Base-by-base conservation (phyloP, 805 yeast genomes). In the Candida krabiensis region DNA sequence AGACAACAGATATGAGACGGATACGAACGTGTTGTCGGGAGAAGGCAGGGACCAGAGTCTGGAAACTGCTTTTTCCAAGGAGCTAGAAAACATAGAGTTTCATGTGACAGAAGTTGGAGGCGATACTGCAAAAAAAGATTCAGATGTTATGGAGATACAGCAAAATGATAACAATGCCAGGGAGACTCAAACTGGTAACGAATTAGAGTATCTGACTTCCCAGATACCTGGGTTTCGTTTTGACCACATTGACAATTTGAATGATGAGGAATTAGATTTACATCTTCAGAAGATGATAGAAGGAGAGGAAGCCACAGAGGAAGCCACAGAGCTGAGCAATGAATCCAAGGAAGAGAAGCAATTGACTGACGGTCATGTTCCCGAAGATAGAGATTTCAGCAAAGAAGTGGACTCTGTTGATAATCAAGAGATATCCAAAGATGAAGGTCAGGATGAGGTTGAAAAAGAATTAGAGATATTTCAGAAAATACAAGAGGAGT, bases 231-330 rank as follows among this genome's bases (percentile, higher is more conserved):
- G 52, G 11, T 45, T 56, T 28, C 43, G 54, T 30, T 43, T 58
- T 26, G 60, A 53, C 8, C 46, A 41, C 18, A 48, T 57, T n/a
- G 51, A 42, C 12, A 43, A 48, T 28, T 33, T 47, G 35, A 48
- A 55, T 17, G 61, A 55, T 33, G 61, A 58, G 15, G 64, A 59
- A 31, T 49, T 58, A 32, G 55, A 49, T 38, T 33, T 47, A 6
- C 61, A 57, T 38, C 30, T 58, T 13, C 60, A 55, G 18, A 55
- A 57, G 23, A 49, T 57, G 11, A 55, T 59, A 11, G 49, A 38
- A 2, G 49, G 41, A 19, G 41, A 40, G 17, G 37, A 32, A 7
- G 16, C 19, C 12, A 33, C 36, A 21, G 14, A 31, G 7, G 34
- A 36, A 25, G 33, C 30, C 9, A 31, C 25, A 11, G 32, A 28